A percentile compares a stretch with the other conserved stretches of the same genome.
phyloP scores from a whole-genome alignment of 2,329 filamentous ascomycete genomes.

The Ambrosiella cleistominuta region DNA sequence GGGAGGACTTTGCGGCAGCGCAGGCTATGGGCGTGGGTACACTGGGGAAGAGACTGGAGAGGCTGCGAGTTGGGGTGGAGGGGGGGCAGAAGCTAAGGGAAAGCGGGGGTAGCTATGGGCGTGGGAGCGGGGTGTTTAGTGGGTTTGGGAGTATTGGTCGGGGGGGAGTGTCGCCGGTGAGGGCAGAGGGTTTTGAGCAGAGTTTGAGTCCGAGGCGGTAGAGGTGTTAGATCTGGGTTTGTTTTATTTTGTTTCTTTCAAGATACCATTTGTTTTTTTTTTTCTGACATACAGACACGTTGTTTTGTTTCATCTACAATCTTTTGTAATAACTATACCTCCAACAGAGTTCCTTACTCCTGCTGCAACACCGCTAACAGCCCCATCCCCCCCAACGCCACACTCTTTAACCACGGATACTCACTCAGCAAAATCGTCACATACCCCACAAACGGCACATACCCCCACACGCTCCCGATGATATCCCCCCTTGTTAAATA shows the following conservation, averaged over 20 bases:
- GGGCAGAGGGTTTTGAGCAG: background rate
- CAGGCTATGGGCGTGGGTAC: conserved; percentile 6
- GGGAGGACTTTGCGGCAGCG: conserved; percentile 27
- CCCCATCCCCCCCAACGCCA: conserved; percentile 87
- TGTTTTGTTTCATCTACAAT: too few relatives aligned
- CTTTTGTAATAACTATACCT: background rate
- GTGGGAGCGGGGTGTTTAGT: background rate
- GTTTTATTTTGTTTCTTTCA: background rate
- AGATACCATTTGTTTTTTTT: background rate
- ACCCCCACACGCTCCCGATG: conserved; percentile 79
- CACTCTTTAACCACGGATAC: conserved; percentile 93
- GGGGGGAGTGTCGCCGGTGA: background rate
- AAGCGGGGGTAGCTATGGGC: background rate
- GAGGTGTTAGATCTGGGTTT: background rate
- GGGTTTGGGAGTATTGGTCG: background rate
- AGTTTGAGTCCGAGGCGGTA: conserved; percentile 5
- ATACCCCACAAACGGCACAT: conserved; percentile 89
- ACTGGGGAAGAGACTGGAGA: conserved; percentile 8
- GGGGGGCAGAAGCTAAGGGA: background rate
- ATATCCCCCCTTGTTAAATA: conserved; percentile 79
- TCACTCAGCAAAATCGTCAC: conserved; percentile 92
- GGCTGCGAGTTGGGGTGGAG: conserved; percentile 1
- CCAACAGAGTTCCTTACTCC: conserved; percentile 28
- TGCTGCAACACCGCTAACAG: conserved; percentile 80
- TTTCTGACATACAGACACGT: background rate